Evolutionary conservation across 441 rosid species (phyloP).

Genomic region (Croton setiger): DNA sequence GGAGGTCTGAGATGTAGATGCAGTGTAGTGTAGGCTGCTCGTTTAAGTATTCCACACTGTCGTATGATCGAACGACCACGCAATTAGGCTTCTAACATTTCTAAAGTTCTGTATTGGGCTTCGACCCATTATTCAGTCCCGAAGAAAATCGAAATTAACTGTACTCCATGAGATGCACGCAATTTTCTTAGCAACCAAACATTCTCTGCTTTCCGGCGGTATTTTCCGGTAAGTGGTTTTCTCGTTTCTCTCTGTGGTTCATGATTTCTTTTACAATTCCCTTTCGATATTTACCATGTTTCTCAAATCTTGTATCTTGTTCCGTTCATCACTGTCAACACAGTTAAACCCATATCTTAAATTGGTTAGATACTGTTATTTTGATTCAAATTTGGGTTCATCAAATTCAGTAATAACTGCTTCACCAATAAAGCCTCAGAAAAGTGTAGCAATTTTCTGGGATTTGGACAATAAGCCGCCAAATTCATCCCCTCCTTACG

Average conservation of each 20-base stretch:
- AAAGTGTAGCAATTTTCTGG: slow-evolving; percentile 63
- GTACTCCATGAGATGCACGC: neutral
- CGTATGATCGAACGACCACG: no score
- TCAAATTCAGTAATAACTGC: slow-evolving; percentile 28
- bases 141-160: no score
- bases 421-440: slow-evolving; percentile 23
- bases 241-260: neutral
- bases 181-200: neutral
- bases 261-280: neutral
- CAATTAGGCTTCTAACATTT: no score
- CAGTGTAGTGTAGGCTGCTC: no score
- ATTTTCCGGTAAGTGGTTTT: neutral
- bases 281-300: slow-evolving; percentile 1
- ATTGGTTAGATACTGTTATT: slow-evolving; percentile 24
- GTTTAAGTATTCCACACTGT: no score
- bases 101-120: no score
- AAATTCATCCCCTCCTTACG: slow-evolving; percentile 56
- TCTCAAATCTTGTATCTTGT: slow-evolving; percentile 18
- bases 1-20: no score
- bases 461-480: slow-evolving; percentile 86
- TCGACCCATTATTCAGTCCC: no score
- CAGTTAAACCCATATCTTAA: slow-evolving; percentile 17
- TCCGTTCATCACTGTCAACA: slow-evolving; percentile 3
- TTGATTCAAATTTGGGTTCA: slow-evolving; percentile 25
- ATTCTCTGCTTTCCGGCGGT: neutral